Evolutionary conservation across 306 rosid genomes (phyloP).

Genomic region (Oxytropis ochrocephala): DNA sequence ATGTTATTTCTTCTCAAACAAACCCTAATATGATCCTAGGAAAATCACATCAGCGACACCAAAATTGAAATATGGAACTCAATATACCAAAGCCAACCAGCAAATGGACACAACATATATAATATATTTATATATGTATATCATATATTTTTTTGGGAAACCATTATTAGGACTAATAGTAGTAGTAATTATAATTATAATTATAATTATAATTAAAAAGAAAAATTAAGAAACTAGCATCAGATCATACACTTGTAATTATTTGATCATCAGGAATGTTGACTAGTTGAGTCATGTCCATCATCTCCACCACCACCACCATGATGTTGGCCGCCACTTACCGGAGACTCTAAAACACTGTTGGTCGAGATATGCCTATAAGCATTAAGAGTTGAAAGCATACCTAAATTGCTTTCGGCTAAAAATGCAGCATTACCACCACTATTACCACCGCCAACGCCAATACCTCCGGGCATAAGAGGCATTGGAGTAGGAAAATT

Average conservation of each 20-base stretch:
- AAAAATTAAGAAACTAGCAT: constrained; percentile 24
- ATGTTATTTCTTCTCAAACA: constrained; percentile 26
- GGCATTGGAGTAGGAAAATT: constrained; percentile 76
- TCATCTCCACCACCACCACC: constrained; percentile 45
- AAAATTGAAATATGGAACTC: constrained; percentile 34
- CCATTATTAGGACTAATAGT: constrained; percentile 11
- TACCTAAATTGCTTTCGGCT: constrained; percentile 57
- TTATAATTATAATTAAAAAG: constrained; percentile 8
- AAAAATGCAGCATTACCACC: constrained; percentile 18
- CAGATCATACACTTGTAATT: constrained; percentile 37
- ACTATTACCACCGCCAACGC: neutral
- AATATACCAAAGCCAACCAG: constrained; percentile 28
- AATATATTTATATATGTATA: constrained; percentile 19
- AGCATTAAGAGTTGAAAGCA: constrained; percentile 67
- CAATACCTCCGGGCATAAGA: constrained; percentile 35
- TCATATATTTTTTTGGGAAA: constrained; percentile 5
- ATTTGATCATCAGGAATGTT: constrained; percentile 37
- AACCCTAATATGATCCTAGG: constrained; percentile 36
- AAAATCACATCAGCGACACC: constrained; percentile 15
- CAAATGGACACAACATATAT: constrained; percentile 30
- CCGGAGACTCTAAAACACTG: constrained; percentile 30
- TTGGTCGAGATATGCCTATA: constrained; percentile 42
- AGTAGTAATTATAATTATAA: neutral
- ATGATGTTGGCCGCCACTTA: constrained; percentile 31
- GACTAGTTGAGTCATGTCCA: constrained; percentile 44